Base-by-base conservation (phyloP, 495 filamentous ascomycete genomes). In the Penicillium steckii region DNA sequence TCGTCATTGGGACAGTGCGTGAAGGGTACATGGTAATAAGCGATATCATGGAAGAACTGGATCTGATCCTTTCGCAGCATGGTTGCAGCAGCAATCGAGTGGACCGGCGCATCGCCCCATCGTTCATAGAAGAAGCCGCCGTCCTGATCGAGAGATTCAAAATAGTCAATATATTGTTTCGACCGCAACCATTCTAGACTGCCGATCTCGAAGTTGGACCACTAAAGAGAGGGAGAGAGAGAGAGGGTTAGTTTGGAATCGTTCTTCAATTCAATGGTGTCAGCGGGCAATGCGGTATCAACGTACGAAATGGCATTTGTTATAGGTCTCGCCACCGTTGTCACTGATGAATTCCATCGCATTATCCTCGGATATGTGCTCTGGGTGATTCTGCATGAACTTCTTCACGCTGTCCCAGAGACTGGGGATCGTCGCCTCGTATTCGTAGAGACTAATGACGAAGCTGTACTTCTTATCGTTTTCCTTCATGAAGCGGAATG, bases 1-100 rank as follows among this genome's bases (percentile, higher is more conserved):
- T 97, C 91, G 21, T 85, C 86, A 0, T 89, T 94, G 3, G 94
- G 94, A 67, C 94, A 98, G 73, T 98, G 94, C 19, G 93, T 97
- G 66, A 98, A 98, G 6, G 94, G 94, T n/a, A 96, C 88, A 64
- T 98, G 94, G 71, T 91, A 97, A 72, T 98, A 98, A 50, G 88
- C 94, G 58, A 98, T 97, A 62, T 98, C 94, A 64, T 98, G 89
- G 78, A 96, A 98, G 77, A 98, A 98, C 62, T 97, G 93, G 56
- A 98, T 85, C 65, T 98, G 81, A 49, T 95, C 88, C 74, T 96
- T 96, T 62, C 85, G 83, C 54, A 98, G 76, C 67, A 96, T 79
- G 3, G 97, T 69, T 12, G 79, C 83, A 4, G 94, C 94, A 1
- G 89, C 94, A 59, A 98, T 96, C n/a, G 91, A 95, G 73, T 95